Conservation (phyloP, 2,329 filamentous ascomycete species). For the Xylariales sp. region DNA sequence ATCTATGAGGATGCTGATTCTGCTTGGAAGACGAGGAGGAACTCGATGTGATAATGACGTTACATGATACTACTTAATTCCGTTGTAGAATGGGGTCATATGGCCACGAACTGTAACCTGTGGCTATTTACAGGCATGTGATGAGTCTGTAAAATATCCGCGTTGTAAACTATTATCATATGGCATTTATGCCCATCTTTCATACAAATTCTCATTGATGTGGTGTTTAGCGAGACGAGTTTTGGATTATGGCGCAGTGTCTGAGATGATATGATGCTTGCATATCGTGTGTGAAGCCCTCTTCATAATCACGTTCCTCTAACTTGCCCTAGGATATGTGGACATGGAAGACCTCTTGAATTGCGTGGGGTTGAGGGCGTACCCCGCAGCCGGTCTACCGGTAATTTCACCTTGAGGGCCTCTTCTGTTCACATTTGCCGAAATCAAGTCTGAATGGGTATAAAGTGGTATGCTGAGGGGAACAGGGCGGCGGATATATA, state of each 20-base stretch:
- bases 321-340: neutral
- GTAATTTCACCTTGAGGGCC: constrained; percentile 25
- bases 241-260: neutral
- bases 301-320: neutral
- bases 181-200: neutral
- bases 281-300: neutral
- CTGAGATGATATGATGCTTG: neutral
- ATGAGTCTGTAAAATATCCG: too few relatives aligned
- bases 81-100: neutral
- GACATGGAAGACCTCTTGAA: constrained; percentile 6
- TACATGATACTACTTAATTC: neutral
- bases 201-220: neutral
- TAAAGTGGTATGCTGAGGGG: constrained; percentile 11
- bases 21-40: constrained; percentile 45
- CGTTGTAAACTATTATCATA: too few relatives aligned
- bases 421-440: constrained; percentile 42
- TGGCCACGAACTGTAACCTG: neutral
- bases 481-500: constrained; percentile 31
- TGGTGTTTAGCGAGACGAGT: neutral
- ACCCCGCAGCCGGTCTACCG: constrained; percentile 40
- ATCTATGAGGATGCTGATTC: constrained; percentile 54
- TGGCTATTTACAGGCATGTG: neutral
- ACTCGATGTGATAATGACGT: constrained; percentile 40
- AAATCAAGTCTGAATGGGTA: constrained; percentile 13
- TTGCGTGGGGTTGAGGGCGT: constrained; percentile 35